Base-by-base conservation (phyloP, 495 filamentous ascomycete species). In the Podospora appendiculata region DNA sequence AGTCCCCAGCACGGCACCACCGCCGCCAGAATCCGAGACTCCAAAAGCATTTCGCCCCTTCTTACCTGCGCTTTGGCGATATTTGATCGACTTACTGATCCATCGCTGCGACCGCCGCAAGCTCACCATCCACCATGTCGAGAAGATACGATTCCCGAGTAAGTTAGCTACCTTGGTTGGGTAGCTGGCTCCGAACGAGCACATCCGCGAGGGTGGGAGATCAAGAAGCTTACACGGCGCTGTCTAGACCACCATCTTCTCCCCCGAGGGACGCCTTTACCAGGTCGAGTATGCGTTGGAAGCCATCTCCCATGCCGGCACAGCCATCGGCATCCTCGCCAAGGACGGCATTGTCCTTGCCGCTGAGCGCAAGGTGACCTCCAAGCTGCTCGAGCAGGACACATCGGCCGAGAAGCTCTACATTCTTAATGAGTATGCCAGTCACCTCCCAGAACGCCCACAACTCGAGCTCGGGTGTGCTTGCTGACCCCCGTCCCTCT, bases 361-460 rank as follows among this genome's bases (percentile, higher is more conserved):
- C 44, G 93, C 93, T n/a, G 93, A 98, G 82, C 84, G 93, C 70
- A 98, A 98, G 77, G 93, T 98, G 60, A 98, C 93, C 51, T 96
- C 92, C 77, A 98, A 97, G 81, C 80, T 98, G 63, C 75, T 98
- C 64, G 93, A 98, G 79, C 93, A 98, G 79, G 93, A 98, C 73
- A 98, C 94, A 48, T 96, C 90, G 32, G 93, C 93, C 33, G 93
- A 98, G 85, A 98, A 98, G 82, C 87, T 98, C 57, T 98, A 98
- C 74, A 95, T 93, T 61, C 77, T 98, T 66, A 98, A 98, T 64
- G 93, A 98, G 93, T 98, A 78, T 53, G 84, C 36, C 13, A 12
- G 36, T n/a, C 18, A 16, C 8, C 14, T n/a, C 10, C 45, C 25
- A 25, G 13, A 25, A 10, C 43, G 2, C 25, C 25, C 25, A 25